Base-by-base conservation (phyloP, 257 asterid species). In the Nicotiana sylvestris region DNA sequence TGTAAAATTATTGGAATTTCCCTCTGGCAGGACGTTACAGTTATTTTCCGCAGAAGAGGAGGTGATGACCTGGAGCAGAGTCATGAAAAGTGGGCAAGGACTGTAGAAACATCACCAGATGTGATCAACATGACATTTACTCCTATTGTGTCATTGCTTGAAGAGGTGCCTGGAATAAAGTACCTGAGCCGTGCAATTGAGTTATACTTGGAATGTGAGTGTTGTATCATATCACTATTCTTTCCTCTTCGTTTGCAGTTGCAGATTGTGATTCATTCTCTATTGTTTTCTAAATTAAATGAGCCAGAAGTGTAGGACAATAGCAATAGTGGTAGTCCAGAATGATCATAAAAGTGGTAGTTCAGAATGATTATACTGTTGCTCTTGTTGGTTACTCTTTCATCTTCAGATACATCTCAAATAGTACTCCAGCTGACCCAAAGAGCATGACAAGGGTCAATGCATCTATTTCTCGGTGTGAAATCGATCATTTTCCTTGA, bases 11-110 rank as follows among this genome's bases (percentile, higher is more conserved):
- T 46, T 39, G 80, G 66, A 81, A 82, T 62, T 78, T 84, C 62
- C 84, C 39, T 78, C 66, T 17, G 89, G 91, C 97, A 96, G 99
- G 99, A 96, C 68, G 98, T 96, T 77, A 96, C 99, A 0, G 99
- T 96, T 53, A 96, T 96, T 86, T 96, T 96, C 88, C 90, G 99
- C 87, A 93, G 99, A 90, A 90, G 99, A 89, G 99, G 99, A 70
- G 99, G 99, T 33, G 99, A 96, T 81, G 99, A 96, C 84, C 97
- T 96, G 62, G 99, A 96, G 86, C 99, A 96, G 91, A 96, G 98
- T 88, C 96, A 94, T 81, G 90, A 87, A 35, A 96, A 91, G 86
- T 96, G 99, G 99, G 97, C 93, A 79, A 85, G 64, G 84, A 88
- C 97, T n/a, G 99, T 96, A 58, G 95, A 94, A 85, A 87, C 89